phyloP scores from a whole-genome alignment of 345 rosid genomes.

The Brassica nigra region DNA sequence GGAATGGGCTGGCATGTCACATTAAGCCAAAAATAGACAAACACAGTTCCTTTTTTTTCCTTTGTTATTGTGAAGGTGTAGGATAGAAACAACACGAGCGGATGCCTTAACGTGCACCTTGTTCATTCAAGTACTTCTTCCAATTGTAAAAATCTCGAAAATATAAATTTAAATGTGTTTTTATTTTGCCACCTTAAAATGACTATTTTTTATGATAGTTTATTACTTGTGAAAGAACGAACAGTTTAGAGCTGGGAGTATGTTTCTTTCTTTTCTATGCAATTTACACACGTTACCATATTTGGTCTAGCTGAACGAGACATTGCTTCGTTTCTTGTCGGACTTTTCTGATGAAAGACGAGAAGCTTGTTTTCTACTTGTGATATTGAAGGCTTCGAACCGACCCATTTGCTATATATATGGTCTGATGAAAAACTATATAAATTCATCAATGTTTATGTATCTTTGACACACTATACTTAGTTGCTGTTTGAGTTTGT shows the following conservation, averaged over 20 bases:
- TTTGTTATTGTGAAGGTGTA: neutral
- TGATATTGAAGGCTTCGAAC: neutral
- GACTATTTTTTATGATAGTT: neutral
- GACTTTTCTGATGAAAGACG: neutral
- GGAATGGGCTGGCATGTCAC: constrained; percentile 40
- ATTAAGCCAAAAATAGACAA: constrained; percentile 26
- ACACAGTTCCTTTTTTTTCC: neutral
- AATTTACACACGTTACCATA: neutral
- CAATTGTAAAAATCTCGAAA: neutral
- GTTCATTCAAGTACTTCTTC: neutral
- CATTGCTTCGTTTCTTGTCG: constrained; percentile 4
- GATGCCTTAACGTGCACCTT: constrained; percentile 13
- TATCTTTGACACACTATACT: neutral
- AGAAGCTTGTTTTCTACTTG: neutral
- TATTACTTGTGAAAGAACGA: neutral
- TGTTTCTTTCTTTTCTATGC: neutral
- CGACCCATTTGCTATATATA: neutral
- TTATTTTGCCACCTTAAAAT: neutral
- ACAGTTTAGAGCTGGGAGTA: neutral
- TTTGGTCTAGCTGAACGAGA: neutral
- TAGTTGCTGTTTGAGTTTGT: neutral
- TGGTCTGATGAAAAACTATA: neutral
- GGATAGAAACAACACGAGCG: neutral
- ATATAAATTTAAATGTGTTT: neutral
- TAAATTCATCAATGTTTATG: neutral